Percentiles rank a stretch among this genome's conserved stretches.
phyloP scores from a whole-genome alignment of 257 asterid genomes.

The Craterostigma plantagineum region DNA sequence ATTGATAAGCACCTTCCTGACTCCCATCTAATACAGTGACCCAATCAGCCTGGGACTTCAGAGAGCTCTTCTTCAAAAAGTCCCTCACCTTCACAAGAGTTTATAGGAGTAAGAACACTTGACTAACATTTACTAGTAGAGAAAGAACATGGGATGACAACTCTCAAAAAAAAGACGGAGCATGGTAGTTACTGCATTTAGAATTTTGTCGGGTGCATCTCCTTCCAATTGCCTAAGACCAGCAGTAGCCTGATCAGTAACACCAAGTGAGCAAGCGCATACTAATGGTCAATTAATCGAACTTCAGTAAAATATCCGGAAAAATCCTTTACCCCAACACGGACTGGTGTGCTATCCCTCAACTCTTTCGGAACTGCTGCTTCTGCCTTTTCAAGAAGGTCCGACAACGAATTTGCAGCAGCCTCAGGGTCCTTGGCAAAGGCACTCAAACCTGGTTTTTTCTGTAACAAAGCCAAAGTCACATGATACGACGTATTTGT shows the following conservation, averaged over 20 bases:
- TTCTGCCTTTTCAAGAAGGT: constrained; percentile 54
- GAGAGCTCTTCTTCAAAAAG: too few relatives aligned
- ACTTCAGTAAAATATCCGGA: background rate
- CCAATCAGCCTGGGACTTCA: too few relatives aligned
- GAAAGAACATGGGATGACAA: too few relatives aligned
- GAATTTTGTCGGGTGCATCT: too few relatives aligned
- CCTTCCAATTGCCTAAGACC: too few relatives aligned
- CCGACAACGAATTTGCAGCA: constrained; percentile 45
- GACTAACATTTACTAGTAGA: background rate
- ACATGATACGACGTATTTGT: background rate
- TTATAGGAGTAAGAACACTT: too few relatives aligned
- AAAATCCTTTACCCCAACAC: constrained; percentile 49
- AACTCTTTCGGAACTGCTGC: constrained; percentile 38
- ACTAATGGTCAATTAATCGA: background rate
- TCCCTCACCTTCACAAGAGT: too few relatives aligned
- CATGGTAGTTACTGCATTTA: background rate
- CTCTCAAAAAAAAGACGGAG: too few relatives aligned
- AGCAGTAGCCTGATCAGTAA: too few relatives aligned
- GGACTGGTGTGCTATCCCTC: constrained; percentile 35
- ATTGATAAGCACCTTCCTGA: too few relatives aligned
- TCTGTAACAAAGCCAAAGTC: constrained; percentile 17
- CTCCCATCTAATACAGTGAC: too few relatives aligned
- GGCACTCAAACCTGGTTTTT: constrained; percentile 56
- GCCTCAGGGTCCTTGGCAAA: constrained; percentile 43
- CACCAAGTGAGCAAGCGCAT: background rate